A percentile compares a stretch with the other conserved stretches of the same genome.
Evolutionary conservation across 1,284 basidiomycete species (phyloP).

Genomic region (Irpex lacteus): DNA sequence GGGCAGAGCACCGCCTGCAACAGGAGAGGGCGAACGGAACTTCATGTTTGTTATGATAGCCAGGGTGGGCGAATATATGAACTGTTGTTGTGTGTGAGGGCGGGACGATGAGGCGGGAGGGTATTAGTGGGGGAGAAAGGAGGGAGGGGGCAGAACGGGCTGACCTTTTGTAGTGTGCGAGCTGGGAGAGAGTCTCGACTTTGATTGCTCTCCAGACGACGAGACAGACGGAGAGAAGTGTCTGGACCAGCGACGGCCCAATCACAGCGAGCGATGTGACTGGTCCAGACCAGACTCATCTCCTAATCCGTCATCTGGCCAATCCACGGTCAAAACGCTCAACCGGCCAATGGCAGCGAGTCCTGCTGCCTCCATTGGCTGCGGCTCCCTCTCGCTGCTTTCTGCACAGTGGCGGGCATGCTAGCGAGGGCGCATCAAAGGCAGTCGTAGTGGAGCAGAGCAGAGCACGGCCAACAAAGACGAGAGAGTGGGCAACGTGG

Average conservation of each 20-base stretch:
- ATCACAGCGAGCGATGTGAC: conserved; percentile 2
- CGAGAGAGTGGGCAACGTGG: not conserved
- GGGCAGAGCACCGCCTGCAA: conserved; percentile 9
- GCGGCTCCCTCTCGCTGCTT: not conserved
- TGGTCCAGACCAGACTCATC: not conserved
- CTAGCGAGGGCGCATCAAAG: not conserved
- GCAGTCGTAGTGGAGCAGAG: not conserved
- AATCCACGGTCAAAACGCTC: conserved; percentile 1
- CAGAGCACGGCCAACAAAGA: not conserved
- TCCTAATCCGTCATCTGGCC: conserved; percentile 4
- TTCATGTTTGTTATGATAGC: conserved; percentile 10
- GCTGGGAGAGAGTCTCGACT: conserved; percentile 1
- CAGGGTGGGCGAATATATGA: not conserved
- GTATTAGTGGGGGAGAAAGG: conserved; percentile 1
- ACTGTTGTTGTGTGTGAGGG: not conserved
- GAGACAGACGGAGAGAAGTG: conserved; percentile 4
- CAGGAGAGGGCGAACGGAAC: conserved; percentile 9
- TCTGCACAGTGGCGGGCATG: not conserved
- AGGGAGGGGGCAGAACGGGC: not conserved
- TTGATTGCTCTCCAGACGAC: conserved; percentile 5
- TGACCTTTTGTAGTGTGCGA: not conserved
- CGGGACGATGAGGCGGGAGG: conserved; percentile 1
- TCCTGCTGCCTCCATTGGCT: not conserved
- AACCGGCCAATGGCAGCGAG: not conserved
- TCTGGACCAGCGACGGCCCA: conserved; percentile 3